phyloP scores from a whole-genome alignment of 495 filamentous ascomycete genomes.

The Saxispiralis lemnorum region DNA sequence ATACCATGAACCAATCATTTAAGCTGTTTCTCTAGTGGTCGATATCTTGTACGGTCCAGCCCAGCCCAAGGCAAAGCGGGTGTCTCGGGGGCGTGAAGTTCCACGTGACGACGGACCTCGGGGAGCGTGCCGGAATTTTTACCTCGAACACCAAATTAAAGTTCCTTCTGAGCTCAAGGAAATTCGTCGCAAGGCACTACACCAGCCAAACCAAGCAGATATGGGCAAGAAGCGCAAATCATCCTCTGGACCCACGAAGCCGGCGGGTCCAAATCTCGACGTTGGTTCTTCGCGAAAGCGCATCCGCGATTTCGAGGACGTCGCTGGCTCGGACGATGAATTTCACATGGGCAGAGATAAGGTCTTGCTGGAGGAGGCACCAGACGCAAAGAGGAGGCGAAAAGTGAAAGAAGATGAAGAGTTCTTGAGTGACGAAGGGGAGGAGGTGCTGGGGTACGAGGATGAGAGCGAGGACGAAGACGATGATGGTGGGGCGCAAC shows the following conservation, averaged over 20 bases:
- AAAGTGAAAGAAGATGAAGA: slow-evolving; percentile 38
- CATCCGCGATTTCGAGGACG: slow-evolving; percentile 57
- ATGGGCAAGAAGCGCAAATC: slow-evolving; percentile 79
- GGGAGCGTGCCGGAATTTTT: too few relatives aligned
- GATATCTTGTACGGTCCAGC: too few relatives aligned
- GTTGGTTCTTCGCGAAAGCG: slow-evolving; percentile 15
- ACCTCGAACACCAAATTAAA: too few relatives aligned
- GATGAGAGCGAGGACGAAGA: slow-evolving; percentile 36
- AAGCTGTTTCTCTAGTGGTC: too few relatives aligned
- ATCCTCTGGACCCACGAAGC: slow-evolving; percentile 25
- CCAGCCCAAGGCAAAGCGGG: too few relatives aligned
- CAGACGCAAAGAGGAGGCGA: slow-evolving; percentile 56
- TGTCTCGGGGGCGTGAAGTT: too few relatives aligned
- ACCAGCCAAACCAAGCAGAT: slow-evolving; percentile 8
- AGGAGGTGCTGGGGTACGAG: slow-evolving; percentile 61
- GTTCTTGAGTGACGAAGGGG: slow-evolving; percentile 56
- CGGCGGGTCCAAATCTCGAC: slow-evolving; percentile 18
- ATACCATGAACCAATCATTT: too few relatives aligned
- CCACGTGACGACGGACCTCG: too few relatives aligned
- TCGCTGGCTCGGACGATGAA: slow-evolving; percentile 84
- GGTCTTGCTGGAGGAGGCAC: slow-evolving; percentile 64
- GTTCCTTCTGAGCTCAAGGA: too few relatives aligned
- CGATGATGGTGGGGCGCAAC: slow-evolving; percentile 33
- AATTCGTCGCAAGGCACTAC: not conserved
- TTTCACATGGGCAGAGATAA: slow-evolving; percentile 71